Conservation (phyloP, 2,329 filamentous ascomycete species). For the Drechslerella stenobrocha region DNA sequence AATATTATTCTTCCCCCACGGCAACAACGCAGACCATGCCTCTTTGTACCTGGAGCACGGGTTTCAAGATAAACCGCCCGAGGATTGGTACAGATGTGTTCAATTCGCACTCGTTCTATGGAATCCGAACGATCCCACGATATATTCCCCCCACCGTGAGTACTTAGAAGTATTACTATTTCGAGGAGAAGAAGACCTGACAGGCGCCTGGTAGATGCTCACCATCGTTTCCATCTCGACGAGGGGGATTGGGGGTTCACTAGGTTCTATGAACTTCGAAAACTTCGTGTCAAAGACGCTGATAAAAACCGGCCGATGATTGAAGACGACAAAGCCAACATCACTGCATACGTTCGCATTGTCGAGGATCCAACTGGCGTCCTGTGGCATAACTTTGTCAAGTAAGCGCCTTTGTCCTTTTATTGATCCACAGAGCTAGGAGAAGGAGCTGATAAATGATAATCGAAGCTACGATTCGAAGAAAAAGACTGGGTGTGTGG, state of each 20-base stretch:
- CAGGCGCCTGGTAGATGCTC: slow-evolving; percentile 64
- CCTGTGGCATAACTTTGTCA: slow-evolving; percentile 85
- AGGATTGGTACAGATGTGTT: slow-evolving; percentile 95
- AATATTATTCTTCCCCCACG: slow-evolving; percentile 90
- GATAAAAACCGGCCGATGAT: slow-evolving; percentile 67
- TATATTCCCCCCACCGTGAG: slow-evolving; percentile 73
- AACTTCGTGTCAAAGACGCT: slow-evolving; percentile 77
- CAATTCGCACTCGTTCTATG: slow-evolving; percentile 93
- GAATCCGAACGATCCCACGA: slow-evolving; percentile 88
- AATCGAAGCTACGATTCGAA: slow-evolving; percentile 82
- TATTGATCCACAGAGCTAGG: neutral
- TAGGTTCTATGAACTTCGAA: slow-evolving; percentile 84
- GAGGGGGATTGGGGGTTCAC: slow-evolving; percentile 99
- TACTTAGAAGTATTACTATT: neutral
- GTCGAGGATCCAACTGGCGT: slow-evolving; percentile 87
- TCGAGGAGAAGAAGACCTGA: slow-evolving; percentile 11
- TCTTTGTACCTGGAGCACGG: slow-evolving; percentile 97
- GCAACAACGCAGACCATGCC: slow-evolving; percentile 89
- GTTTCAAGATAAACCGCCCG: slow-evolving; percentile 74
- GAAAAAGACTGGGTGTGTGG: slow-evolving; percentile 96
- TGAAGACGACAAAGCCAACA: slow-evolving; percentile 74
- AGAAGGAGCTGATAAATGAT: slow-evolving; percentile 3
- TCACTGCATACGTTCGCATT: slow-evolving; percentile 79
- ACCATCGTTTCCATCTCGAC: slow-evolving; percentile 92
- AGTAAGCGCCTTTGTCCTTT: slow-evolving; percentile 59